phyloP scores from a whole-genome alignment of 164 flowering plant species.

The Brasenia schreberi region DNA sequence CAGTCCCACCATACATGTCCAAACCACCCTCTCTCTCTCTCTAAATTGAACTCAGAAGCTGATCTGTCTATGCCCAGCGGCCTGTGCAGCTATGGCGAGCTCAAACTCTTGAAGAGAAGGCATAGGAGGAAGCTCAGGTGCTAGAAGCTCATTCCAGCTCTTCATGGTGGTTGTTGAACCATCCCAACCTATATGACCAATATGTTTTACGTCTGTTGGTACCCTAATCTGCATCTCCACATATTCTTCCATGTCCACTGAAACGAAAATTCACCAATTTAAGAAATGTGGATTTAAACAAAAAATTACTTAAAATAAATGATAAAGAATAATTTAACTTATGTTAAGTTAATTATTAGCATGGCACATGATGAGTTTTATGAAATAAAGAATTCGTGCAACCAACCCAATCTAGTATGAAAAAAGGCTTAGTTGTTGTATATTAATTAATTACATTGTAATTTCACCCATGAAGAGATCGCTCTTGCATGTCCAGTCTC shows the following conservation, averaged over 20 bases:
- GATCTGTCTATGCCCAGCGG: neutral
- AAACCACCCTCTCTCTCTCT: neutral
- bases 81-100: constrained; percentile 10
- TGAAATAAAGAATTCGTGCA: too few relatives aligned
- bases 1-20: neutral
- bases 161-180: constrained; percentile 7
- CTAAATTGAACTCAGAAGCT: neutral
- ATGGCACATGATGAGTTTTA: too few relatives aligned
- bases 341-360: too few relatives aligned
- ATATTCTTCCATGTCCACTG: neutral
- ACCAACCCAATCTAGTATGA: too few relatives aligned
- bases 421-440: too few relatives aligned
- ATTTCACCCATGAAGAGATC: too few relatives aligned
- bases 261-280: too few relatives aligned
- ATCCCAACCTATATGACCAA: constrained; percentile 1
- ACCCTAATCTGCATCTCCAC: constrained; percentile 1
- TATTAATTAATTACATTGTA: too few relatives aligned
- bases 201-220: constrained; percentile 1
- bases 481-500: too few relatives aligned
- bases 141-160: constrained; percentile 9
- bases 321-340: too few relatives aligned
- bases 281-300: too few relatives aligned
- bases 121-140: constrained; percentile 6
- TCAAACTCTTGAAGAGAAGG: constrained; percentile 10
- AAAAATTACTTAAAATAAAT: too few relatives aligned